Conservation (phyloP, 106 monocot genomes). For the Dendrobium huoshanense region DNA sequence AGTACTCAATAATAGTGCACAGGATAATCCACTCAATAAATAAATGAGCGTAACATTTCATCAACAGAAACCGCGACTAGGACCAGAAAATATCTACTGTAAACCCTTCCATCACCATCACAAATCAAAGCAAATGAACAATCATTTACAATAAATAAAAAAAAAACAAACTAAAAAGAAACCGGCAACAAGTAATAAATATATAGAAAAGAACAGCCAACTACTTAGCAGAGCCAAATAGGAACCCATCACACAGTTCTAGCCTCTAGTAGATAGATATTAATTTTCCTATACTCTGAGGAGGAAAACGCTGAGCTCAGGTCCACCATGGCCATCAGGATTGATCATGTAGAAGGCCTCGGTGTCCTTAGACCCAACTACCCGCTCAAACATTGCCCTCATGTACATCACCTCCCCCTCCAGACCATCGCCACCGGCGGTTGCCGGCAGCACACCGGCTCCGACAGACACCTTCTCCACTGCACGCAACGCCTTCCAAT, state of each 20-base stretch:
- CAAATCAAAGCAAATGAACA: neutral
- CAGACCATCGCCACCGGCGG: neutral
- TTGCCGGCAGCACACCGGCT: conserved; percentile 21
- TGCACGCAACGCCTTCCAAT: conserved; percentile 20
- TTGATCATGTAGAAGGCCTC: conserved; percentile 31
- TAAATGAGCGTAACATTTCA: too few species aligned
- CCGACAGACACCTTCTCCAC: conserved; percentile 17
- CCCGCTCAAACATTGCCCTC: conserved; percentile 26
- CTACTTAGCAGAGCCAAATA: neutral
- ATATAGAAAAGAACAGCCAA: neutral
- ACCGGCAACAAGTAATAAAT: neutral
- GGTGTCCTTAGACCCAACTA: conserved; percentile 18
- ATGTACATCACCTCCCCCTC: conserved; percentile 28
- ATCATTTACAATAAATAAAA: neutral
- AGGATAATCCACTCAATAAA: too few species aligned
- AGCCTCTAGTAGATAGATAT: too few species aligned
- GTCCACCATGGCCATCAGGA: conserved; percentile 14
- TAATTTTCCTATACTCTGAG: conserved; percentile 11
- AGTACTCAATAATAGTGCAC: too few species aligned
- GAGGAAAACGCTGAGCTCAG: conserved; percentile 25
- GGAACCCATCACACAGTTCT: neutral
- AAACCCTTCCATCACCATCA: neutral
- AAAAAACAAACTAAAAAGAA: neutral
- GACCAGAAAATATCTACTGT: too few species aligned
- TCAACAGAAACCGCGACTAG: too few species aligned